A percentile compares a stretch with the other conserved stretches of the same genome.
These are phyloP conservation scores for Kurtzmaniella quercitrusa DNA, from an alignment of 1,139 yeast species.

Conservation along the genomic window DNA sequence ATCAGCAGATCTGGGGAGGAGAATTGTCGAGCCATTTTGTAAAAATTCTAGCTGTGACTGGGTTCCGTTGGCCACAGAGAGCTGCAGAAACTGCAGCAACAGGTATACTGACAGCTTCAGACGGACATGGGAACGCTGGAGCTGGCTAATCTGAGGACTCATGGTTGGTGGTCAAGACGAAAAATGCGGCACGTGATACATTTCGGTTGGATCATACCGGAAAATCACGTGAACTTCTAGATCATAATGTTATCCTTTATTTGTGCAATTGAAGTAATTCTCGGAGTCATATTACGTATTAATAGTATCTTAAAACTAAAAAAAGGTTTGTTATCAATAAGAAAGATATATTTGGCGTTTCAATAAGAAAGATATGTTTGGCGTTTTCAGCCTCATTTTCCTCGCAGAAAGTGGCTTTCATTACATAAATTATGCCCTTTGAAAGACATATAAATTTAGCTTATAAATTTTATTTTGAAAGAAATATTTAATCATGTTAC, in stretches of 20 bases:
- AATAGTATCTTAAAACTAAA: too few species aligned
- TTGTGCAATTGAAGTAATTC: too few species aligned
- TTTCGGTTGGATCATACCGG: background rate
- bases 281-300: too few species aligned
- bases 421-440: too few species aligned
- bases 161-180: background rate
- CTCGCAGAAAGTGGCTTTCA: too few species aligned
- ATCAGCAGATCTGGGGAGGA: conserved; percentile 1
- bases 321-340: too few species aligned
- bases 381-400: too few species aligned
- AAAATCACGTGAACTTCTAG: background rate
- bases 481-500: too few species aligned
- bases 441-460: too few species aligned
- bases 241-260: background rate
- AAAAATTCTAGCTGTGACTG: background rate
- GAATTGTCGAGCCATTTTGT: background rate
- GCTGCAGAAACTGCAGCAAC: background rate
- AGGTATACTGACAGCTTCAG: conserved; percentile 5
- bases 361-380: too few species aligned
- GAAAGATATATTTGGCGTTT: too few species aligned
- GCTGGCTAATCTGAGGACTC: conserved; percentile 1
- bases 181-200: background rate
- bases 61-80: background rate
- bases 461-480: too few species aligned
- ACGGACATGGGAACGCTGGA: conserved; percentile 2